Evolutionary conservation across 2,329 filamentous ascomycete genomes (phyloP), one percentile per base, ranked within the genome.

Genomic region (Capronia americana): DNA sequence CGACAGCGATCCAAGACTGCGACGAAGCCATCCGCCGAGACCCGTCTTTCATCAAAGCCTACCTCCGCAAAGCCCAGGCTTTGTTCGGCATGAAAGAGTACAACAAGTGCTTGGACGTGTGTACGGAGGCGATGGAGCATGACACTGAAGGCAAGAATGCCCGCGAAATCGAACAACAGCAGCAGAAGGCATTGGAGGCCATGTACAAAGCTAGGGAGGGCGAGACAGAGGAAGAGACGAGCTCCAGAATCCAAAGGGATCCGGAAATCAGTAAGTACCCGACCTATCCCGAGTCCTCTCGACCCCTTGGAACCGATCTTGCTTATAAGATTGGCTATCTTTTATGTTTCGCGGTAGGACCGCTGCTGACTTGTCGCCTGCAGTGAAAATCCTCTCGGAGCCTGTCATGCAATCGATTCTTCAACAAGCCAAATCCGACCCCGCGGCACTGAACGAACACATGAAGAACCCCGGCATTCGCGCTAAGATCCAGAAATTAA

Each of bases 51-150:
- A 94, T 98, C 81, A 89, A 94, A 64, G 95, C 95, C 7, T 98
- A 98, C 80, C 90, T 99, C 74, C 90, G 95, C 77, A 98, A 97
- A 85, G 93, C 93, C 0, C 93, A 98, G 82, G 92, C 93, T 50
- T 92, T 94, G 79, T 93, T 95, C 73, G 93, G 93, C 74, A 99
- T 99, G 95, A 92, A 95, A 79, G 94, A 99, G 80, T 98, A 97
- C 85, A 97, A 90, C 79, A 94, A 93, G 79, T 96, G 92, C 76
- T 84, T 98, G 65, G 95, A 99, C 76, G 91, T 90, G 7, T 97
- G 93, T 82, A 87, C 87, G 46, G 92, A 93, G 77, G 95, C 96
- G 0, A 83, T 85, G 8, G 85, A 88, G 73, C 86, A 96, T 67
- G 95, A 99, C 78, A 85, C 85, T 66, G 87, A 88, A 72, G 89